Evolutionary conservation across 2,329 filamentous ascomycete genomes (phyloP).

Genomic region (Colletotrichum sp.): DNA sequence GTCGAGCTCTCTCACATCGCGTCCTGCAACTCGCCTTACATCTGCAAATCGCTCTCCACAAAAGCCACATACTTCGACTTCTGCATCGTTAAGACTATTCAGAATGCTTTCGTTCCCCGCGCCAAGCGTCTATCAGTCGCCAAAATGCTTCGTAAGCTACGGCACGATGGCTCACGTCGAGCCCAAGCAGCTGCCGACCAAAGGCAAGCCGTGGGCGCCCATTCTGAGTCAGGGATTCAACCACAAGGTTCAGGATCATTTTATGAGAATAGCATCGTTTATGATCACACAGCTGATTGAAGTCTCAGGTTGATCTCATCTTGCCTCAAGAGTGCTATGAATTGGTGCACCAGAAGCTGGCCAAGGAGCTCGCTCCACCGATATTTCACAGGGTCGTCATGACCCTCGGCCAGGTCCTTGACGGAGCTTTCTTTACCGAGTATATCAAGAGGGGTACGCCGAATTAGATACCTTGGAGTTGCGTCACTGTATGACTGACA

Average conservation of each 20-base stretch:
- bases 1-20: background rate
- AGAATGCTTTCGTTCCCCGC: constrained; percentile 47
- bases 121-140: constrained; percentile 55
- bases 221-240: constrained; percentile 70
- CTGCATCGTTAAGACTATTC: too few species aligned
- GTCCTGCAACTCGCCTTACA: background rate
- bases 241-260: constrained; percentile 61
- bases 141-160: constrained; percentile 79
- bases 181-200: constrained; percentile 70
- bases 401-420: constrained; percentile 73
- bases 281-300: too few species aligned
- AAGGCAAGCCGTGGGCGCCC: constrained; percentile 77
- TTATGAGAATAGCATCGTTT: too few species aligned
- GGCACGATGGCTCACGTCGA: constrained; percentile 74
- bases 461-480: background rate
- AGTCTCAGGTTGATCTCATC: constrained; percentile 68
- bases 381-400: constrained; percentile 74
- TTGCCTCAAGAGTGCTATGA: constrained; percentile 69
- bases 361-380: constrained; percentile 38
- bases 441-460: constrained; percentile 79
- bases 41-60: background rate
- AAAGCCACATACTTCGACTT: background rate
- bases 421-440: constrained; percentile 78
- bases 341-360: constrained; percentile 57
- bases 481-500: background rate